phyloP scores from a whole-genome alignment of 2,329 filamentous ascomycete genomes.

The Bisporella sp. region DNA sequence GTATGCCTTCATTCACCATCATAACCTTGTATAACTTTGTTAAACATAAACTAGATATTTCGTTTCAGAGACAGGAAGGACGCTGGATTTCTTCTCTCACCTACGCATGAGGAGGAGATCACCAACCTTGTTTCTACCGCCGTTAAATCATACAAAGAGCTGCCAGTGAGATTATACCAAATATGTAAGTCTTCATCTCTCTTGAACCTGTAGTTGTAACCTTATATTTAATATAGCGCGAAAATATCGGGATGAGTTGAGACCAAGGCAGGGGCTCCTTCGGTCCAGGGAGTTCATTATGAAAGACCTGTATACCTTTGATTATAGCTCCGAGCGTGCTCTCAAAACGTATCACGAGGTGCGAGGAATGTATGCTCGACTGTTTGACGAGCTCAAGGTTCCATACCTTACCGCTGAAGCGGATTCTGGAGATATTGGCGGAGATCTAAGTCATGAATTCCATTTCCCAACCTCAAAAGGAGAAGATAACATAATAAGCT shows the following conservation, averaged over 20 bases:
- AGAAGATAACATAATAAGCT: slow-evolving; percentile 79
- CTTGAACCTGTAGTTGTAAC: neutral
- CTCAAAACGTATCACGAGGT: slow-evolving; percentile 75
- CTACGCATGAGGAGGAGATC: slow-evolving; percentile 96
- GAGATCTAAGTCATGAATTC: slow-evolving; percentile 89
- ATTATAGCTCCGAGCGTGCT: slow-evolving; percentile 59
- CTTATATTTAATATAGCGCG: slow-evolving; percentile 45
- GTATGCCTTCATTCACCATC: slow-evolving; percentile 34
- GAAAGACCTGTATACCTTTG: slow-evolving; percentile 98
- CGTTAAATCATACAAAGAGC: slow-evolving; percentile 74
- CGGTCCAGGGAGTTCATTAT: slow-evolving; percentile 89
- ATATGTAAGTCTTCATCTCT: slow-evolving; percentile 53
- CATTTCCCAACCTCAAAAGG: slow-evolving; percentile 75
- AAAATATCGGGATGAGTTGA: slow-evolving; percentile 90
- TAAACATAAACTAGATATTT: slow-evolving; percentile 57
- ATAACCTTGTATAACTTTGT: neutral
- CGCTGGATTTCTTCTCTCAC: slow-evolving; percentile 68
- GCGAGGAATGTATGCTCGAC: slow-evolving; percentile 61
- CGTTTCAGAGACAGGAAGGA: slow-evolving; percentile 73
- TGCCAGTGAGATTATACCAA: slow-evolving; percentile 85
- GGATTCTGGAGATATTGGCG: slow-evolving; percentile 94
- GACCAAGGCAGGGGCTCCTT: slow-evolving; percentile 81
- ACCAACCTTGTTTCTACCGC: slow-evolving; percentile 69
- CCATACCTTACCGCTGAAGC: slow-evolving; percentile 82
- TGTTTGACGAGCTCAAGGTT: slow-evolving; percentile 78